These are phyloP conservation scores for Nitzschia inconspicua DNA, from an alignment of 108 stramenopile genomes.

Conservation along the genomic window DNA sequence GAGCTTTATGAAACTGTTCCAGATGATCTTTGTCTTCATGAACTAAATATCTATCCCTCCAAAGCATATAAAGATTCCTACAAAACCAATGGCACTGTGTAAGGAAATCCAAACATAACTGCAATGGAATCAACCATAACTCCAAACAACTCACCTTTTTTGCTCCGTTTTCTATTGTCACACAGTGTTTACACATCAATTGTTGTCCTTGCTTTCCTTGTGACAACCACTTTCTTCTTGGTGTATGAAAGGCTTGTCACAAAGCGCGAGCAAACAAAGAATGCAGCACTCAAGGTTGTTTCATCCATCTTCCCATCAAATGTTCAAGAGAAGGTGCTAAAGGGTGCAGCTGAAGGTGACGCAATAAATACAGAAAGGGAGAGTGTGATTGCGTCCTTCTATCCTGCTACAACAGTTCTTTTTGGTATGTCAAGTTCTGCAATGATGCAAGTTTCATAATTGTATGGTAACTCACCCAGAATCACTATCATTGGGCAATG, in stretches of 20 bases:
- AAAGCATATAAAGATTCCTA: not conserved
- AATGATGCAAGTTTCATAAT: not conserved
- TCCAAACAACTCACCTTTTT: too few relatives aligned
- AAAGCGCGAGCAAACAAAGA: conserved; percentile 5
- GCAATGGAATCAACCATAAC: too few relatives aligned
- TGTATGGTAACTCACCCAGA: not conserved
- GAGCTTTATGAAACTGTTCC: conserved; percentile 7
- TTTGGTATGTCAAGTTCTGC: not conserved
- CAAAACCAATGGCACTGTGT: conserved; percentile 3
- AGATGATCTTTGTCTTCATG: conserved; percentile 15
- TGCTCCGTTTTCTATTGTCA: not conserved
- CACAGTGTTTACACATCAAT: conserved; percentile 7
- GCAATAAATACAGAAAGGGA: not conserved
- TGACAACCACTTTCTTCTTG: conserved; percentile 4
- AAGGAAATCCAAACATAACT: too few relatives aligned
- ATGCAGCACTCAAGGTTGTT: conserved; percentile 2
- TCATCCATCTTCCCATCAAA: conserved; percentile 15
- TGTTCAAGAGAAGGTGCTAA: conserved; percentile 1
- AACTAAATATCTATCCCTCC: conserved; percentile 22
- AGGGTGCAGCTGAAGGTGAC: conserved; percentile 1
- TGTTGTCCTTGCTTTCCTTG: conserved; percentile 2
- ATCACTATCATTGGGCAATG: too few relatives aligned
- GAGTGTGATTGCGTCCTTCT: conserved; percentile 1
- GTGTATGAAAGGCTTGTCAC: conserved; percentile 14
- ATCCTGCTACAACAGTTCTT: not conserved